Evolutionary conservation across 2,329 filamentous ascomycete genomes (phyloP).

Genomic region (Cladophialophora chaetospira): DNA sequence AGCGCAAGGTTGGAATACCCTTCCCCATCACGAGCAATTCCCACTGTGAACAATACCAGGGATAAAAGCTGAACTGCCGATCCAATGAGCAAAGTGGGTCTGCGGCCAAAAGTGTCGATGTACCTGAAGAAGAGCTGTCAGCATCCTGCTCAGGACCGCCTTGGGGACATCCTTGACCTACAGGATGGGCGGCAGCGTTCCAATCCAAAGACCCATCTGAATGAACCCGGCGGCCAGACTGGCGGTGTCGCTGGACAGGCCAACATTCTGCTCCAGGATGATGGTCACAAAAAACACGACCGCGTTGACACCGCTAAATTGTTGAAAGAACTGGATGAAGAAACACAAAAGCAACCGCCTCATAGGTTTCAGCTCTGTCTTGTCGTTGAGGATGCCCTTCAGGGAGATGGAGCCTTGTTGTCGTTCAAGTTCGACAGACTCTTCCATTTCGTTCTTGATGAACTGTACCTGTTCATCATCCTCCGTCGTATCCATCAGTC

Average conservation of each 20-base stretch:
- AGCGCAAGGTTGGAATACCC: constrained; percentile 35
- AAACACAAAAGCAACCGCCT: constrained; percentile 46
- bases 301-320: constrained; percentile 37
- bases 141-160: no score
- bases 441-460: constrained; percentile 40
- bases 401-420: constrained; percentile 55
- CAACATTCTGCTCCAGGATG: constrained; percentile 40
- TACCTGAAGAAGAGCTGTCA: background rate
- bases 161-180: background rate
- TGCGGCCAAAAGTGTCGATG: constrained; percentile 11
- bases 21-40: constrained; percentile 18
- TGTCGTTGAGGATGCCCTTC: constrained; percentile 36
- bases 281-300: constrained; percentile 11
- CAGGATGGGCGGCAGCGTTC: constrained; percentile 12
- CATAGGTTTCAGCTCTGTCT: constrained; percentile 32
- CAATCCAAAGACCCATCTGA: constrained; percentile 17
- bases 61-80: constrained; percentile 35
- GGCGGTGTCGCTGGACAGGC: constrained; percentile 56
- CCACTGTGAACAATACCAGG: constrained; percentile 36
- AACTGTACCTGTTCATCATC: constrained; percentile 49
- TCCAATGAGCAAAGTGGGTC: constrained; percentile 28
- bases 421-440: constrained; percentile 62
- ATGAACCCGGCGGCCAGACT: constrained; percentile 59
- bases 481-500: constrained; percentile 38
- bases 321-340: constrained; percentile 52